Evolutionary conservation across 345 rosid genomes (phyloP).

Genomic region (Durio zibethinus): DNA sequence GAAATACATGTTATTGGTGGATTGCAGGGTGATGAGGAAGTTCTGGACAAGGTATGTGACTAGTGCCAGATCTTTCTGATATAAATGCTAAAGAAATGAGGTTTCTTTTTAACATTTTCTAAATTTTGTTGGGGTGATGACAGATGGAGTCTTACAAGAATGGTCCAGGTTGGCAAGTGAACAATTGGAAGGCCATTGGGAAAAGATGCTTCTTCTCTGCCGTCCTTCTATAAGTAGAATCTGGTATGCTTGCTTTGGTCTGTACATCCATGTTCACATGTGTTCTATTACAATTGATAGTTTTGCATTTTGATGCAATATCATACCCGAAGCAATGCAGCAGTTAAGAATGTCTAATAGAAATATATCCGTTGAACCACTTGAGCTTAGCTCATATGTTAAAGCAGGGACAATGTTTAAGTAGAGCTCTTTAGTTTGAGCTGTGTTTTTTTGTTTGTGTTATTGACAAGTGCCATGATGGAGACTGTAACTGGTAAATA

Average conservation of each 20-base stretch:
- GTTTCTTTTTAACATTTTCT: neutral
- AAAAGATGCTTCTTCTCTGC: constrained; percentile 35
- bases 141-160: constrained; percentile 39
- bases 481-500: neutral
- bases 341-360: neutral
- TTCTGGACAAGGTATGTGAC: constrained; percentile 31
- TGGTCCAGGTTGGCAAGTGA: constrained; percentile 34
- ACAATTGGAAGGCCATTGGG: constrained; percentile 28
- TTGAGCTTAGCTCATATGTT: neutral
- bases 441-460: no score
- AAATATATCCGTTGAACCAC: neutral
- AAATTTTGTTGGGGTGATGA: neutral
- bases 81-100: neutral
- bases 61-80: neutral
- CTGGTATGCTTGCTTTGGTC: neutral
- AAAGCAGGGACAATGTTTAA: neutral
- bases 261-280: neutral
- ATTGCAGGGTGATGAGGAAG: constrained; percentile 10
- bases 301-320: neutral
- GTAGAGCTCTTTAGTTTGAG: neutral
- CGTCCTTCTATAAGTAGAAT: constrained; percentile 8
- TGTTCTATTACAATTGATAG: neutral
- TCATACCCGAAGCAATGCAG: neutral
- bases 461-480: neutral
- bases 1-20: constrained; percentile 37